Evolutionary conservation across 2,329 filamentous ascomycete genomes (phyloP).

Genomic region (Gremmenia infestans): DNA sequence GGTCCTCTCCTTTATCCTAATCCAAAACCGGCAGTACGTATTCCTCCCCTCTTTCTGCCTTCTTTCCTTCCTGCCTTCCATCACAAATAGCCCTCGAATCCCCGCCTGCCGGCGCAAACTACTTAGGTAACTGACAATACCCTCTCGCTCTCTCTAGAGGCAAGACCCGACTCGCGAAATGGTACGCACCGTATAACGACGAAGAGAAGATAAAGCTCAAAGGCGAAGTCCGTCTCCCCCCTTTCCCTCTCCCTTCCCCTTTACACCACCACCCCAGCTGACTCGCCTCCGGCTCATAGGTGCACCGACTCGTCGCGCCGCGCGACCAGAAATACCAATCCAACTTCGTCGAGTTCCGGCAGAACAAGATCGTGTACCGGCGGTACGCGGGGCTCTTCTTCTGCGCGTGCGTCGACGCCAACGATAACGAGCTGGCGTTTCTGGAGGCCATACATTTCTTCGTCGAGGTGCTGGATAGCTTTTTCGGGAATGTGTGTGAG

Average conservation of each 20-base stretch:
- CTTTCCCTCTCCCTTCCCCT: background rate
- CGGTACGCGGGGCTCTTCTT: conserved; percentile 98
- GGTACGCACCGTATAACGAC: conserved; percentile 98
- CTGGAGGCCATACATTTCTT: conserved; percentile 99
- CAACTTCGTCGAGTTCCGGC: conserved; percentile 96
- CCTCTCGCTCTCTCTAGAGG: conserved; percentile 53
- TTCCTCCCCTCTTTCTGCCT: background rate
- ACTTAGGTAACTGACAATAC: conserved; percentile 7
- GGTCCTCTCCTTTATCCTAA: conserved; percentile 81
- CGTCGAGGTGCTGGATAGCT: conserved; percentile 95
- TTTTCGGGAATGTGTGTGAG: conserved; percentile 99
- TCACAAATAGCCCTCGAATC: background rate
- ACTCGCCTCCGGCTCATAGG: conserved; percentile 43
- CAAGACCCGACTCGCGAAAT: conserved; percentile 97
- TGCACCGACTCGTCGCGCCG: conserved; percentile 94
- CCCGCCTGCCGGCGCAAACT: background rate
- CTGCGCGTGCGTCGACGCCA: conserved; percentile 97
- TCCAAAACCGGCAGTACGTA: conserved; percentile 79
- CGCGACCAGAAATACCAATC: conserved; percentile 99
- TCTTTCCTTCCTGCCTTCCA: background rate
- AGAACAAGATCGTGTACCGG: conserved; percentile 95
- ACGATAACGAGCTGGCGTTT: conserved; percentile 96
- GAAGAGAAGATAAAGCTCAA: conserved; percentile 99
- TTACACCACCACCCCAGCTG: background rate
- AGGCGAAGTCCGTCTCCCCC: conserved; percentile 63